phyloP scores from a whole-genome alignment of 2,329 filamentous ascomycete species.

The Beauveria australis region DNA sequence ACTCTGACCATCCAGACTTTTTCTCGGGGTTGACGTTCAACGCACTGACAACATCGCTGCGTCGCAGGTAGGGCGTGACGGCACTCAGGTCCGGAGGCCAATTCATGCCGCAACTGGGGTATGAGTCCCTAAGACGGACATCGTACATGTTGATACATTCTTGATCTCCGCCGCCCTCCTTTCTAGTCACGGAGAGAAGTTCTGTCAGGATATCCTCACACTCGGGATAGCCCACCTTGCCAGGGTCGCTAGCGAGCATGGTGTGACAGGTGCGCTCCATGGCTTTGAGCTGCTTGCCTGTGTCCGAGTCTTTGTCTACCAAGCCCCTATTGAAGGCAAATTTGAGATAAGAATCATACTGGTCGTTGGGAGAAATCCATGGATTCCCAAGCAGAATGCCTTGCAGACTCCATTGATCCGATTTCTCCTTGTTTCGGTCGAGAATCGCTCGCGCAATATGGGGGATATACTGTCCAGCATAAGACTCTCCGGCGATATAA shows the following conservation, averaged over 20 bases:
- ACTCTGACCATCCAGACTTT: conserved; percentile 85
- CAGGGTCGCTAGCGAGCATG: conserved; percentile 38
- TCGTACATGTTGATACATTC: conserved; percentile 96
- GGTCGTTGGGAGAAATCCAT: conserved; percentile 86
- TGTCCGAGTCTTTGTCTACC: conserved; percentile 56
- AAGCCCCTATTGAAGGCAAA: conserved; percentile 73
- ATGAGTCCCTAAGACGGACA: conserved; percentile 71
- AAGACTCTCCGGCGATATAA: conserved; percentile 93
- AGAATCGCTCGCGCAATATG: conserved; percentile 92
- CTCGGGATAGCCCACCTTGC: conserved; percentile 53
- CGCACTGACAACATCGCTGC: conserved; percentile 67
- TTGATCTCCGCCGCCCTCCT: conserved; percentile 37
- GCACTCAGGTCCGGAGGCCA: conserved; percentile 82
- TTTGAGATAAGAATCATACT: conserved; percentile 80
- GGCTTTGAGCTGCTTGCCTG: conserved; percentile 57
- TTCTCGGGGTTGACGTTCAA: conserved; percentile 78
- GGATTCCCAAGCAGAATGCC: conserved; percentile 93
- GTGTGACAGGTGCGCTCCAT: conserved; percentile 63
- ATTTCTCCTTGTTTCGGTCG: conserved; percentile 66
- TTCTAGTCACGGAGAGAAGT: conserved; percentile 60
- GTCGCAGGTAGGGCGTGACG: conserved; percentile 78
- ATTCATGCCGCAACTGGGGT: conserved; percentile 88
- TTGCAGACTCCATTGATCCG: conserved; percentile 62
- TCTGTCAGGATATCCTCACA: conserved; percentile 74
- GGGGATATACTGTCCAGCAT: conserved; percentile 92